Base-by-base conservation (phyloP, 164 flowering plant genomes). In the Amborella trichopoda region DNA sequence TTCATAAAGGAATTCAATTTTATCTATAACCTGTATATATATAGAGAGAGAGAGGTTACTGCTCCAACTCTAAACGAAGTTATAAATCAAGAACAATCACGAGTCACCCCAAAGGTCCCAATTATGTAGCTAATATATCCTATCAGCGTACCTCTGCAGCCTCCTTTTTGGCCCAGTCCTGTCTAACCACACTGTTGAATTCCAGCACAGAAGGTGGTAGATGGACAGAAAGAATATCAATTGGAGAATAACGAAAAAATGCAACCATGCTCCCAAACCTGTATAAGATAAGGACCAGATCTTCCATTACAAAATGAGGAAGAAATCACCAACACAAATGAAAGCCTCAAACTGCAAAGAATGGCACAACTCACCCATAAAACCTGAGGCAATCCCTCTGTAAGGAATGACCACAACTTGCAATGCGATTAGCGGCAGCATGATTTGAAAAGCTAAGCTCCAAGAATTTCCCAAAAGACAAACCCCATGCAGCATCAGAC, bases 401-500 rank as follows among this genome's bases (percentile, higher is more conserved):
- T 62, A 90, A 49, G 37, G 95, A 90, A 73, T 90, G 97, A 51
- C 97, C 97, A 69, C 97, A 90, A 30, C 63, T 66, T 25, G 97
- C 95, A 44, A 86, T 76, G 34, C 97, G 88, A 59, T 90, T 90
- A 16, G 94, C 97, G 51, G 94, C 81, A 22, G 94, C 90, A 67
- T 81, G 85, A 58, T 80, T 89, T 26, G 97, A 85, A 60, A 90
- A 90, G 64, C 97, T 90, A 57, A 90, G 89, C 63, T 90, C 97
- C 66, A 90, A 70, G 46, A 90, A 90, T 55, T 90, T 90, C 47
- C 97, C 97, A 53, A 90, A 86, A 40, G 97, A 90, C 50, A 90
- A 90, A 33, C 97, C 97, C 95, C 97, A 83, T 2, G 97, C 97
- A 64, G 95, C 97, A 71, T 79, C 78, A 3, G 97, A 90, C 97